Percentiles rank a stretch among this genome's conserved stretches.
phyloP scores from a whole-genome alignment of 2,329 filamentous ascomycete genomes.

The Fusarium verticillioides region DNA sequence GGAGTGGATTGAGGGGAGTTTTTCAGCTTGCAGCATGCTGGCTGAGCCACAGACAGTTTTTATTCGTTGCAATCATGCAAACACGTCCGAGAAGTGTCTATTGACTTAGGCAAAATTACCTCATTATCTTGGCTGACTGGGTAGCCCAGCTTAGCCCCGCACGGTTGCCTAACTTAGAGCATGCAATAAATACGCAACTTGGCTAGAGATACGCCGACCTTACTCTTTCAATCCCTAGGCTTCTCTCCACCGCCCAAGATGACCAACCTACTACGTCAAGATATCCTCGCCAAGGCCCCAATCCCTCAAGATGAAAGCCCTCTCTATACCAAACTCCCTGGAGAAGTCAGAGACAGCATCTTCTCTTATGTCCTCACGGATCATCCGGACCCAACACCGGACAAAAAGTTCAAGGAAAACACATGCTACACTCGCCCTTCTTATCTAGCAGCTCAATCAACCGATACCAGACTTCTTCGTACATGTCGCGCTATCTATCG shows the following conservation, averaged over 20 bases:
- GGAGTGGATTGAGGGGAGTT: neutral
- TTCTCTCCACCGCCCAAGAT: neutral
- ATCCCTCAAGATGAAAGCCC: slow-evolving; percentile 32
- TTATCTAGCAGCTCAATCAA: slow-evolving; percentile 52
- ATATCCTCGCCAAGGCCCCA: neutral
- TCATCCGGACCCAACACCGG: slow-evolving; percentile 48
- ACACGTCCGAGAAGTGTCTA: neutral
- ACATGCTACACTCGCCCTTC: slow-evolving; percentile 55
- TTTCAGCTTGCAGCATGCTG: neutral
- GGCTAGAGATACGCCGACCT: neutral
- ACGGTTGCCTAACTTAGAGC: slow-evolving; percentile 13
- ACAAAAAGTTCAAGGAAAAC: slow-evolving; percentile 40
- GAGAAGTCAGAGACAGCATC: slow-evolving; percentile 61
- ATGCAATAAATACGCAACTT: neutral
- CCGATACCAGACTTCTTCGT: slow-evolving; percentile 52
- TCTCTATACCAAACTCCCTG: slow-evolving; percentile 55
- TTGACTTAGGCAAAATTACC: neutral
- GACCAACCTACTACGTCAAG: neutral
- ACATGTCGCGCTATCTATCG: slow-evolving; percentile 56
- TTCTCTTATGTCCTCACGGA: slow-evolving; percentile 55
- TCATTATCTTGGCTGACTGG: neutral
- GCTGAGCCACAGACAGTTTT: neutral
- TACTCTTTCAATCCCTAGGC: neutral
- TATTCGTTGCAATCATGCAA: neutral
- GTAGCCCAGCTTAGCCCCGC: slow-evolving; percentile 10